Percentiles rank a stretch among this genome's conserved stretches.
phyloP scores from a whole-genome alignment of 2,329 filamentous ascomycete species.

The Whalleya microplaca region DNA sequence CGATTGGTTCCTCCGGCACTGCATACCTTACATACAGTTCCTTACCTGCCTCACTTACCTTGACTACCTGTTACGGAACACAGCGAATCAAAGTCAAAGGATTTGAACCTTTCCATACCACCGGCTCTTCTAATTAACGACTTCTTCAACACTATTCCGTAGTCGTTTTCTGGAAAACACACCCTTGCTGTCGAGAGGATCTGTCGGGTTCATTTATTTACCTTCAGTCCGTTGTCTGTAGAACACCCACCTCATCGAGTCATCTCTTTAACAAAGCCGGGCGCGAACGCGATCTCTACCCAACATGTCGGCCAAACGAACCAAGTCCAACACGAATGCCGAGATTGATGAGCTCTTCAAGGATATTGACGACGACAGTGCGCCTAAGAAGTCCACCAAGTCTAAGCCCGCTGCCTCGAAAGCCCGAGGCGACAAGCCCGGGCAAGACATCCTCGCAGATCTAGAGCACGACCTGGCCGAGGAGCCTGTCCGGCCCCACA shows the following conservation, averaged over 20 bases:
- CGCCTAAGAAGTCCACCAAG: constrained; percentile 55
- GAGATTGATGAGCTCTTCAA: constrained; percentile 70
- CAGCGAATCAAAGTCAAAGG: constrained; percentile 12
- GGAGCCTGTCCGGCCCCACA: constrained; percentile 77
- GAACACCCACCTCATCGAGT: background rate
- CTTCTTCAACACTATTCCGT: constrained; percentile 10
- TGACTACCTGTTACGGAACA: constrained; percentile 11
- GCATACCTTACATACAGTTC: too few relatives aligned
- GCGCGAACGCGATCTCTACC: constrained; percentile 4
- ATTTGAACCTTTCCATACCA: background rate
- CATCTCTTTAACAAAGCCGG: constrained; percentile 7
- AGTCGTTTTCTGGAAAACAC: constrained; percentile 5
- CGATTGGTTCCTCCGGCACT: constrained; percentile 20
- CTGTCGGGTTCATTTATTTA: background rate
- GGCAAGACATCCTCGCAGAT: constrained; percentile 83
- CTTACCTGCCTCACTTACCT: too few relatives aligned
- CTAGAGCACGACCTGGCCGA: constrained; percentile 78
- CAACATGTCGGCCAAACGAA: constrained; percentile 64
- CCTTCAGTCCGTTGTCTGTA: background rate
- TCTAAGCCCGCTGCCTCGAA: constrained; percentile 55
- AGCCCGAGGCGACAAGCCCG: constrained; percentile 43
- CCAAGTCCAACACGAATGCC: constrained; percentile 62
- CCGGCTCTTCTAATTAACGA: constrained; percentile 1
- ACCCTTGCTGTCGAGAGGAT: constrained; percentile 1
- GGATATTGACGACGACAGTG: constrained; percentile 59